Evolutionary conservation across 352 stramenopile genomes (phyloP).

Genomic region (Thraustochytrium striatum): DNA sequence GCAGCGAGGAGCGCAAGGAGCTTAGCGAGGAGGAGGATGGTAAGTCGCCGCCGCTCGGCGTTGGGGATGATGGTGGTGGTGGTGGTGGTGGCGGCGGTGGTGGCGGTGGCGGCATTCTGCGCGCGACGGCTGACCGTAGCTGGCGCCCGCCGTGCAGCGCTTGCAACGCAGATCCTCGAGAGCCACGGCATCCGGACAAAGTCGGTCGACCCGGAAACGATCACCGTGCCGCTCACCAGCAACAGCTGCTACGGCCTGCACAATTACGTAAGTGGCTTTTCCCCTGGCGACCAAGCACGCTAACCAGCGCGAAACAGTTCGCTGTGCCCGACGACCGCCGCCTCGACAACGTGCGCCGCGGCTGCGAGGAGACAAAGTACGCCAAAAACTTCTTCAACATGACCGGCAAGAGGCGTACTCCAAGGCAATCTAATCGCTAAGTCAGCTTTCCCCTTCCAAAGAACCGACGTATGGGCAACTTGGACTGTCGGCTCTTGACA

Average conservation of each 20-base stretch:
- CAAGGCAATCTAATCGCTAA: too few species aligned
- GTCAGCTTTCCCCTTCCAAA: too few species aligned
- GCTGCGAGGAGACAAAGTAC: constrained; percentile 46
- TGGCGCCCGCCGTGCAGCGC: not conserved
- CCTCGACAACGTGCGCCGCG: constrained; percentile 13
- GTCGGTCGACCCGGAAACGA: constrained; percentile 3
- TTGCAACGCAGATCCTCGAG: constrained; percentile 26
- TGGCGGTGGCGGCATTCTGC: not conserved
- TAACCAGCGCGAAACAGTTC: too few species aligned
- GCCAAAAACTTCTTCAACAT: constrained; percentile 40
- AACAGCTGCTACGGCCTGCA: not conserved
- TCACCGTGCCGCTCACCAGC: constrained; percentile 7
- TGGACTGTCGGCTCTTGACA: too few species aligned
- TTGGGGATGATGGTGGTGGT: too few species aligned
- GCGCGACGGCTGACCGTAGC: not conserved
- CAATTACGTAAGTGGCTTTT: not conserved
- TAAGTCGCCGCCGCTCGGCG: not conserved
- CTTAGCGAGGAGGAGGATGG: constrained; percentile 23
- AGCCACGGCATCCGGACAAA: constrained; percentile 27
- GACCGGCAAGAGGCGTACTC: constrained; percentile 41
- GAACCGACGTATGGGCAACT: too few species aligned
- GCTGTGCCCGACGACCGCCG: constrained; percentile 28
- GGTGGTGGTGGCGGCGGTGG: too few species aligned
- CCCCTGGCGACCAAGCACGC: too few species aligned
- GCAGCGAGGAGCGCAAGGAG: not conserved